phyloP scores from a whole-genome alignment of 768 basidiomycete species.

The Amanita polypyramis region DNA sequence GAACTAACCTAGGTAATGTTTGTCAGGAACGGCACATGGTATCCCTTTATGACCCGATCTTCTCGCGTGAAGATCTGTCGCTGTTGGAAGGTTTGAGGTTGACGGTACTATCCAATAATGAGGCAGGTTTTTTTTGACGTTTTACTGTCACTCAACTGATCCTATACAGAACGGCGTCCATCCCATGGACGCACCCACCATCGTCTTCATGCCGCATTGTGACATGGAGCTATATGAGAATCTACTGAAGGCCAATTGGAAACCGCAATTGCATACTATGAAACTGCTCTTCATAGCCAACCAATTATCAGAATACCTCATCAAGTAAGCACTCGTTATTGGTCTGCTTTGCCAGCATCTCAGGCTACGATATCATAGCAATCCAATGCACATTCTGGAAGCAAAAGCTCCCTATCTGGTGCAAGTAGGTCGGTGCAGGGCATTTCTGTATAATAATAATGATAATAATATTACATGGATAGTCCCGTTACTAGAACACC shows the following conservation, averaged over 20 bases:
- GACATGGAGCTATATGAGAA: slow-evolving; percentile 62
- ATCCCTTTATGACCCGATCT: slow-evolving; percentile 64
- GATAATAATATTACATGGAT: slow-evolving; percentile 1
- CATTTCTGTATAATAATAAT: no score
- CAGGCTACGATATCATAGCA: slow-evolving; percentile 8
- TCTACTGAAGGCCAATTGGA: slow-evolving; percentile 55
- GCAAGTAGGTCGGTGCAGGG: background rate
- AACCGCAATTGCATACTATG: slow-evolving; percentile 25
- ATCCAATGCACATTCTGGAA: slow-evolving; percentile 1
- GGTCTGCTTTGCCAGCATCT: slow-evolving; percentile 31
- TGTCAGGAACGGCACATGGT: slow-evolving; percentile 37
- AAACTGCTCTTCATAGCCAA: slow-evolving; percentile 55
- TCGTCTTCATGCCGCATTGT: slow-evolving; percentile 76
- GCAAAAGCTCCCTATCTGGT: slow-evolving; percentile 1
- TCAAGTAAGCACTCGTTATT: slow-evolving; percentile 41
- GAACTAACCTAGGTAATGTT: slow-evolving; percentile 3
- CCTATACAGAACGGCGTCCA: slow-evolving; percentile 22
- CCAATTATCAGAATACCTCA: slow-evolving; percentile 52
- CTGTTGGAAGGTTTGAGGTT: slow-evolving; percentile 37
- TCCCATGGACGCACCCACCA: slow-evolving; percentile 33
- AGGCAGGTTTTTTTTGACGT: slow-evolving; percentile 28
- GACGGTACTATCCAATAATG: slow-evolving; percentile 30
- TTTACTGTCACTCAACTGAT: background rate
- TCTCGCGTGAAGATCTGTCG: slow-evolving; percentile 46
- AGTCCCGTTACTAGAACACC: slow-evolving; percentile 41